Evolutionary conservation across 768 basidiomycete species (phyloP).

Genomic region (Tulasnella calospora): DNA sequence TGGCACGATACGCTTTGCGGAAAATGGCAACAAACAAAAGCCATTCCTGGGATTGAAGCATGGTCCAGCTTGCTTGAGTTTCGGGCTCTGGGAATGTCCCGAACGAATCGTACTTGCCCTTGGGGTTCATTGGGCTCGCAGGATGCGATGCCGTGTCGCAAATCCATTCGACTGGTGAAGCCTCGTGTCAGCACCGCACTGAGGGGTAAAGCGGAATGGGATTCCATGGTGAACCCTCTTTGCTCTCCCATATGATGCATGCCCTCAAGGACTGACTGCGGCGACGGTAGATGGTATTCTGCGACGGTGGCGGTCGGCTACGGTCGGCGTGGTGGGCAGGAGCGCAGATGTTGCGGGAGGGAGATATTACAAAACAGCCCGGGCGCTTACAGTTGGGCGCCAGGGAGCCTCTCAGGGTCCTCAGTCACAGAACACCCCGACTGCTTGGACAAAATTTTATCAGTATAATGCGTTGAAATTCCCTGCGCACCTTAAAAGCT

Average conservation of each 20-base stretch:
- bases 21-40: not conserved
- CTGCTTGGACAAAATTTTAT: not conserved
- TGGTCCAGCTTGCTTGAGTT: not conserved
- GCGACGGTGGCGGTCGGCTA: not conserved
- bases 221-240: not conserved
- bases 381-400: not conserved
- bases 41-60: not conserved
- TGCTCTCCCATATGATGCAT: not conserved
- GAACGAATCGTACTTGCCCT: not conserved
- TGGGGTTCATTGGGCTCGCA: not conserved
- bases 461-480: not conserved
- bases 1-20: not conserved
- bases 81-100: not conserved
- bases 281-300: not conserved
- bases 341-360: not conserved
- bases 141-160: not conserved
- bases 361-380: not conserved
- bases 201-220: not conserved
- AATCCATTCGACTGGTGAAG: not conserved
- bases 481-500: not conserved
- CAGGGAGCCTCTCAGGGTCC: not conserved
- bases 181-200: not conserved
- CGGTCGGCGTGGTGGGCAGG: not conserved
- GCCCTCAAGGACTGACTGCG: not conserved
- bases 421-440: not conserved